Evolutionary conservation across 139 green algal species (phyloP).

Genomic region (Chloropicon primus): DNA sequence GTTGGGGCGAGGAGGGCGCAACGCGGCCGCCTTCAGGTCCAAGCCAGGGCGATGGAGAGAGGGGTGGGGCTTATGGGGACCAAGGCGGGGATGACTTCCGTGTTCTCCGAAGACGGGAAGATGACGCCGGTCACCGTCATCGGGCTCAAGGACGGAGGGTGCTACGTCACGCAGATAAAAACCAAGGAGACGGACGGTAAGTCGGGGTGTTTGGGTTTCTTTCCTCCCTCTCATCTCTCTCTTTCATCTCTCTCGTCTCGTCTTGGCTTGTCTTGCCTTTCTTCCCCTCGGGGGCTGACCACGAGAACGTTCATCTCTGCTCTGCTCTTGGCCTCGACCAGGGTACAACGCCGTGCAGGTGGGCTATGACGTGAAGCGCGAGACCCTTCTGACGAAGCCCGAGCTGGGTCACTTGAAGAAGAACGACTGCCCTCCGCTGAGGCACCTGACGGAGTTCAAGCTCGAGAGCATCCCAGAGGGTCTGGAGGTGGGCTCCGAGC

Average conservation of each 20-base stretch:
- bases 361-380: constrained; percentile 49
- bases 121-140: constrained; percentile 80
- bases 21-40: not conserved
- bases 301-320: no score
- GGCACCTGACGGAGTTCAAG: constrained; percentile 84
- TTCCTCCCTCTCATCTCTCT: no score
- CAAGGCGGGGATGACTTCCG: constrained; percentile 94
- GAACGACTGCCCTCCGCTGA: constrained; percentile 51
- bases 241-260: no score
- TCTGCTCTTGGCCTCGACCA: no score
- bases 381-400: constrained; percentile 79
- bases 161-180: constrained; percentile 84
- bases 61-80: constrained; percentile 77
- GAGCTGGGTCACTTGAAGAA: constrained; percentile 88
- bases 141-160: constrained; percentile 74
- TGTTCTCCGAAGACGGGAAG: constrained; percentile 76
- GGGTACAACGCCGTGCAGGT: constrained; percentile 85
- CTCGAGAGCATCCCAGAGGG: constrained; percentile 40
- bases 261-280: no score
- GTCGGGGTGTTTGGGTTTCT: no score
- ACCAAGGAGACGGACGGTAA: constrained; percentile 76
- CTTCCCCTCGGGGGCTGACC: no score
- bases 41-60: constrained; percentile 14
- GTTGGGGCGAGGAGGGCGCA: not conserved
- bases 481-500: constrained; percentile 64